Conservation (phyloP, 2,329 filamentous ascomycete species). For the Herpotrichia juniperi region DNA sequence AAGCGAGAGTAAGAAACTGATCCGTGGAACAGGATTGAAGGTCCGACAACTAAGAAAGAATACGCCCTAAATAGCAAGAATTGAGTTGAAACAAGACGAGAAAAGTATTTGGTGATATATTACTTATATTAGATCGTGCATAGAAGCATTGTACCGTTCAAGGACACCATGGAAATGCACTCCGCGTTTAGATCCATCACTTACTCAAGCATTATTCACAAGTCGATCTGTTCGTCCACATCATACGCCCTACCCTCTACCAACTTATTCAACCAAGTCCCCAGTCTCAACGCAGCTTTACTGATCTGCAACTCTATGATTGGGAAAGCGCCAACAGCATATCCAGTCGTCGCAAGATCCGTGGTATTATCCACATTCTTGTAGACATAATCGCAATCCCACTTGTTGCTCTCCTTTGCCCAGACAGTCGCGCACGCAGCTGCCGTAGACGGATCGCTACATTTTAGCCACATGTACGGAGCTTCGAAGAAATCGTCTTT, state of each 20-base stretch:
- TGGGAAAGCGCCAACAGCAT: slow-evolving; percentile 45
- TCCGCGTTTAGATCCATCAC: too few relatives aligned
- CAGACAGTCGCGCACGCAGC: slow-evolving; percentile 43
- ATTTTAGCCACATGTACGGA: slow-evolving; percentile 43
- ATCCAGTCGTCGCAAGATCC: slow-evolving; percentile 44
- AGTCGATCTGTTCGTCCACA: neutral
- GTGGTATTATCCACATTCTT: slow-evolving; percentile 33
- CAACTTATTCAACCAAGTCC: slow-evolving; percentile 47
- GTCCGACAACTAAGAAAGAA: too few relatives aligned
- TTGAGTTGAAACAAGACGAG: neutral
- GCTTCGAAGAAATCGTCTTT: slow-evolving; percentile 44
- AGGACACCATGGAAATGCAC: too few relatives aligned
- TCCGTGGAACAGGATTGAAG: too few relatives aligned
- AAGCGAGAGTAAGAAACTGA: too few relatives aligned
- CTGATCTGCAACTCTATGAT: slow-evolving; percentile 50
- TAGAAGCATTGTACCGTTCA: too few relatives aligned
- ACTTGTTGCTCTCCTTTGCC: slow-evolving; percentile 47
- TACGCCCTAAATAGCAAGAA: neutral
- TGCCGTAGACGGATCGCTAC: slow-evolving; percentile 39
- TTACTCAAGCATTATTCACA: slow-evolving; percentile 8
- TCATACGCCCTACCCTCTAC: slow-evolving; percentile 19
- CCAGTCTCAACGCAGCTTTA: slow-evolving; percentile 47
- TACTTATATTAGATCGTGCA: too few relatives aligned
- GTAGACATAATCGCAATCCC: slow-evolving; percentile 50
- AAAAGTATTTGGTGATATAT: neutral